phyloP scores from a whole-genome alignment of 495 filamentous ascomycete genomes.

The Daldinia grandis region DNA sequence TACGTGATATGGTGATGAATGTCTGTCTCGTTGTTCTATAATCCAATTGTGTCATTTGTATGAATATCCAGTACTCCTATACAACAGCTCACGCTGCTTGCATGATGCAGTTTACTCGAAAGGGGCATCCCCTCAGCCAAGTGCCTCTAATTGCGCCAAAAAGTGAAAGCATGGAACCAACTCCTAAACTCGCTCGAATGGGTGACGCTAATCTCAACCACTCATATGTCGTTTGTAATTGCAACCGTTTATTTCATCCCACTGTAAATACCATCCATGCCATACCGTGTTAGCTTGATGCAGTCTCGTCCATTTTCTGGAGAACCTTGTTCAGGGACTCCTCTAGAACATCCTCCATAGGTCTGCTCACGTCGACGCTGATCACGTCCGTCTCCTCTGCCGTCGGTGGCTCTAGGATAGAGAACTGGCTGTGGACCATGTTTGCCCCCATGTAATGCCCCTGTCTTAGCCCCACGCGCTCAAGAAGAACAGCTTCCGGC shows the following conservation, averaged over 20 bases:
- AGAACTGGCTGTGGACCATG: slow-evolving; percentile 96
- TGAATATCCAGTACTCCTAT: slow-evolving; percentile 30
- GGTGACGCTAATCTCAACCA: slow-evolving; percentile 28
- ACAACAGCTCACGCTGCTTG: slow-evolving; percentile 30
- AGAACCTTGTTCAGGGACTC: slow-evolving; percentile 66
- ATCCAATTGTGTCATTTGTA: slow-evolving; percentile 13
- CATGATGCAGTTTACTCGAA: slow-evolving; percentile 32
- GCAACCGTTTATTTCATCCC: slow-evolving; percentile 11
- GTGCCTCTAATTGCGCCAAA: slow-evolving; percentile 37
- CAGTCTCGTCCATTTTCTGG: slow-evolving; percentile 48
- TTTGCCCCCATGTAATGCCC: slow-evolving; percentile 96
- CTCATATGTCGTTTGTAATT: slow-evolving; percentile 1
- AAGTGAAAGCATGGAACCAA: slow-evolving; percentile 32
- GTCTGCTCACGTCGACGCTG: slow-evolving; percentile 77
- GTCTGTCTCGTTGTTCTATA: slow-evolving; percentile 29
- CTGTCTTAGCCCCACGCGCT: slow-evolving; percentile 75
- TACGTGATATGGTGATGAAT: not conserved
- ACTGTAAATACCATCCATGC: not conserved
- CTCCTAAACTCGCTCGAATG: slow-evolving; percentile 32
- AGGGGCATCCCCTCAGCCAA: slow-evolving; percentile 21
- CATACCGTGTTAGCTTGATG: slow-evolving; percentile 31
- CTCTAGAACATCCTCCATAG: slow-evolving; percentile 70
- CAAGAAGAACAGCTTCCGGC: slow-evolving; percentile 73
- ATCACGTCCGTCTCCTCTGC: slow-evolving; percentile 84
- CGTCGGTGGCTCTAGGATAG: slow-evolving; percentile 81